phyloP scores from a whole-genome alignment of 208 protist genomes.

The Trypanosoma cruzi region DNA sequence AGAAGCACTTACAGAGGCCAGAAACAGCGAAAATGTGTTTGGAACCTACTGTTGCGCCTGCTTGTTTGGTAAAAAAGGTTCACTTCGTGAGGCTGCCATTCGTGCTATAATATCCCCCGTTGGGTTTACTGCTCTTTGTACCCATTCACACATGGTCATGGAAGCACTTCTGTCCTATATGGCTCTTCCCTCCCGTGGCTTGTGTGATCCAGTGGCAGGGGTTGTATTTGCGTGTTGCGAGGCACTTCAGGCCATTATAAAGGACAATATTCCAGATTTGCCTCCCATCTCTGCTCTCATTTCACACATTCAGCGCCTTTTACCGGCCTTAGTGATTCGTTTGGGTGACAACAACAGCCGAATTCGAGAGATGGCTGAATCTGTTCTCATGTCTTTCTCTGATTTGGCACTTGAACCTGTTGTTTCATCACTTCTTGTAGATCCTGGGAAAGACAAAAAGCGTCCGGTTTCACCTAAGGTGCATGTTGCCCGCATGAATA shows the following conservation, averaged over 20 bases:
- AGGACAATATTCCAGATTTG: conserved; percentile 34
- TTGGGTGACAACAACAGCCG: conserved; percentile 77
- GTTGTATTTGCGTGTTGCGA: conserved; percentile 75
- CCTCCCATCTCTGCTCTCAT: conserved; percentile 23
- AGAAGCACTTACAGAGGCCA: conserved; percentile 42
- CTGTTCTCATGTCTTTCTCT: conserved; percentile 48
- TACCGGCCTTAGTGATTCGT: conserved; percentile 58
- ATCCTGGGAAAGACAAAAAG: conserved; percentile 69
- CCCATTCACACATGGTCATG: conserved; percentile 40
- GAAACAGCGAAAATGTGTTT: conserved; percentile 52
- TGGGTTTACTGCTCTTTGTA: conserved; percentile 46
- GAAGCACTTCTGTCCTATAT: conserved; percentile 71
- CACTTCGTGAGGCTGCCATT: conserved; percentile 81
- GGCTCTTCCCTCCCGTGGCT: conserved; percentile 55
- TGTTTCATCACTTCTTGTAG: conserved; percentile 46
- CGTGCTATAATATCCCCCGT: conserved; percentile 47
- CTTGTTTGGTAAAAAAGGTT: conserved; percentile 63
- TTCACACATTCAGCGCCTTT: conserved; percentile 29
- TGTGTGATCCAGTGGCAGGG: conserved; percentile 66
- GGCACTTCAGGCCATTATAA: conserved; percentile 57
- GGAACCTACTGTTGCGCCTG: conserved; percentile 74
- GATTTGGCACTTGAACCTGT: conserved; percentile 57
- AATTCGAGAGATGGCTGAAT: conserved; percentile 67
- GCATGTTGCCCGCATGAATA: conserved; percentile 65
- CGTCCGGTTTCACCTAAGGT: conserved; percentile 51